Base-by-base conservation (phyloP, 2,329 filamentous ascomycete species). In the Hansfordia pulvinata region DNA sequence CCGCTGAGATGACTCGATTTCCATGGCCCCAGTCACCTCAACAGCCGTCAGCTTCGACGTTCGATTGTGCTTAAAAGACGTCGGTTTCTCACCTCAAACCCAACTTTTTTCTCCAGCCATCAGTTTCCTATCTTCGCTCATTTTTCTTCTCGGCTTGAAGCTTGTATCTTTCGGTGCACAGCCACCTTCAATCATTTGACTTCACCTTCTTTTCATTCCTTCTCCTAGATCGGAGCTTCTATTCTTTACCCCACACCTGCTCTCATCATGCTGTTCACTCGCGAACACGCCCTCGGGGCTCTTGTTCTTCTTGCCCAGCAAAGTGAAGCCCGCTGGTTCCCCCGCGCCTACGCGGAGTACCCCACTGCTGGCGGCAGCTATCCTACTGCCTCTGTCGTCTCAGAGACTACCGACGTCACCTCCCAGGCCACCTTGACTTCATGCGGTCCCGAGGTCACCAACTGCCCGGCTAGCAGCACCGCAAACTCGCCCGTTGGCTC, bases 251-350 rank as follows among this genome's bases (percentile, higher is more conserved):
- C 6, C 6, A 22, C 6, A 22, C 14, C 14, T 24, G 14, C 23
- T 24, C 17, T 24, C 14, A 16, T 15, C 28, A 42, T 44, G 37
- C n/a, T 40, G 26, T 38, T 41, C 31, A 29, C 27, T 30, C 30
- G 26, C 27, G 29, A 25, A 17, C 27, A 35, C 28, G 13, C 31
- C 25, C 26, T 39, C 19, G 28, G 31, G 7, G 29, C 30, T 10
- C 20, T 34, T 19, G 17, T 35, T 30, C 30, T 39, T 22, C 32
- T 40, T 26, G 28, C 31, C 8, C 29, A 33, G 11, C 27, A 30
- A 8, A 23, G 17, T 12, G 19, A 31, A 12, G 37, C 37, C 18
- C 32, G 28, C 20, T 28, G 31, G n/a, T 26, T 29, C 8, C 28
- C 28, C 18, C 32, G 30, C n/a, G n/a, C n/a, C n/a, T n/a, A n/a